A percentile compares a stretch with the other conserved stretches of the same genome.
Conservation (phyloP, 2,329 filamentous ascomycete species). For the Pseudocercospora fijiensis region DNA sequence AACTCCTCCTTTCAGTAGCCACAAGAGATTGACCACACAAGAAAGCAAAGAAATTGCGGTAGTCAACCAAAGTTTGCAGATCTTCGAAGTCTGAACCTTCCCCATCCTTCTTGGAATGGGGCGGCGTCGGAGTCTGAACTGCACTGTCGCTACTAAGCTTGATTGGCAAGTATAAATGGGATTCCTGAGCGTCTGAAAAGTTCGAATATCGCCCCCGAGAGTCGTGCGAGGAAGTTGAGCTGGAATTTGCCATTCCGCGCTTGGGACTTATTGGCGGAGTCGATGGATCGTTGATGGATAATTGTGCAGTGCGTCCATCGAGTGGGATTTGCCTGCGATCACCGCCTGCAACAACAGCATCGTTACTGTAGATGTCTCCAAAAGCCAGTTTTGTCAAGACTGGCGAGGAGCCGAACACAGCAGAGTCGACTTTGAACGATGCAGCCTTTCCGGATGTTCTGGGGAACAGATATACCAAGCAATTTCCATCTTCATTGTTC, state of each 20-base stretch:
- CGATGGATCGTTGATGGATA: conserved; percentile 32
- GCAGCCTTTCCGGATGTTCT: conserved; percentile 56
- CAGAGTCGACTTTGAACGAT: conserved; percentile 62
- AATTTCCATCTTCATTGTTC: conserved; percentile 60
- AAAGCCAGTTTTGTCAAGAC: conserved; percentile 57
- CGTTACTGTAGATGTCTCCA: conserved; percentile 51
- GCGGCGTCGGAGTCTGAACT: conserved; percentile 32
- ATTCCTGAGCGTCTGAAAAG: conserved; percentile 52
- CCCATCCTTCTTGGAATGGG: conserved; percentile 10
- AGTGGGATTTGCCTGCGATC: conserved; percentile 38
- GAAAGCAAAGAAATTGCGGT: conserved; percentile 65
- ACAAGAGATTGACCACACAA: conserved; percentile 62
- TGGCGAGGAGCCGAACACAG: conserved; percentile 58
- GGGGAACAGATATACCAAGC: conserved; percentile 62
- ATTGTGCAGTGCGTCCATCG: conserved; percentile 32
- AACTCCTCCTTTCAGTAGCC: conserved; percentile 55
- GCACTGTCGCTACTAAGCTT: conserved; percentile 52
- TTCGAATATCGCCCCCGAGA: conserved; percentile 49
- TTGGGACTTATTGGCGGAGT: conserved; percentile 35
- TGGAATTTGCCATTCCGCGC: conserved; percentile 23
- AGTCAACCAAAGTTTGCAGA: conserved; percentile 56
- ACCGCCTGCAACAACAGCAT: conserved; percentile 27
- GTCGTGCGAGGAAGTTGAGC: conserved; percentile 33
- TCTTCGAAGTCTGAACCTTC: conserved; percentile 47
- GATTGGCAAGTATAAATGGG: conserved; percentile 60